Conservation (phyloP, 2,329 filamentous ascomycete genomes). For the Amauroascus verrucosus region DNA sequence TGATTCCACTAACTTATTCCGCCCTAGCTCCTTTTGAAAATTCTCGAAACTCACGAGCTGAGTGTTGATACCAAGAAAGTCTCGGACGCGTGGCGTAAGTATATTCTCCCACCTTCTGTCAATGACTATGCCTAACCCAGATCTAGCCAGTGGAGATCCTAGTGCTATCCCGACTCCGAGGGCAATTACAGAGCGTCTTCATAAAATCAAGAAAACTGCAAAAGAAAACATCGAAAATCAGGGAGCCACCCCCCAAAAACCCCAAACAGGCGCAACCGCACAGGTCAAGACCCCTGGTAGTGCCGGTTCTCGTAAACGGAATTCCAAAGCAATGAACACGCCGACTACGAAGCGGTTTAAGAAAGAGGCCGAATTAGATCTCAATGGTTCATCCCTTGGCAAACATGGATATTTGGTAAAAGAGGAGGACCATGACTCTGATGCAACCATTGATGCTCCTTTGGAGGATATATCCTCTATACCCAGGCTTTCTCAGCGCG, state of each 20-base stretch:
- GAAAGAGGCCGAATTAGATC: background rate
- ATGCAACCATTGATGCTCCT: background rate
- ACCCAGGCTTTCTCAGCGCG: conserved; percentile 16
- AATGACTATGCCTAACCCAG: background rate
- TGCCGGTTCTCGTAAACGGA: conserved; percentile 13
- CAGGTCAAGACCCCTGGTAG: background rate
- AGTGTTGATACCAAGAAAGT: conserved; percentile 28
- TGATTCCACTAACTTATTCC: background rate
- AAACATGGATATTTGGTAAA: background rate
- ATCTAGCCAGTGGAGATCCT: conserved; percentile 15
- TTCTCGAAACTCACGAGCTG: conserved; percentile 32
- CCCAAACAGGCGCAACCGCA: conserved; percentile 14
- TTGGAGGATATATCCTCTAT: background rate
- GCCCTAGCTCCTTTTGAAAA: conserved; percentile 32
- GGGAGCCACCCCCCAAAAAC: conserved; percentile 17
- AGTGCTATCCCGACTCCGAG: conserved; percentile 28
- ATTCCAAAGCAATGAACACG: background rate
- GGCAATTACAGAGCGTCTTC: conserved; percentile 32
- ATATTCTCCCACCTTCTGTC: background rate
- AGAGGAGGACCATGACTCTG: background rate
- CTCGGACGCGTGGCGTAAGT: conserved; percentile 33
- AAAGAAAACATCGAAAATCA: conserved; percentile 13
- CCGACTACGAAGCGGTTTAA: conserved; percentile 8
- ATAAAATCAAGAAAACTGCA: conserved; percentile 23
- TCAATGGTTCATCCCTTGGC: background rate